Conservation (phyloP, 495 filamentous ascomycete species). For the Penicillium argentinense region DNA sequence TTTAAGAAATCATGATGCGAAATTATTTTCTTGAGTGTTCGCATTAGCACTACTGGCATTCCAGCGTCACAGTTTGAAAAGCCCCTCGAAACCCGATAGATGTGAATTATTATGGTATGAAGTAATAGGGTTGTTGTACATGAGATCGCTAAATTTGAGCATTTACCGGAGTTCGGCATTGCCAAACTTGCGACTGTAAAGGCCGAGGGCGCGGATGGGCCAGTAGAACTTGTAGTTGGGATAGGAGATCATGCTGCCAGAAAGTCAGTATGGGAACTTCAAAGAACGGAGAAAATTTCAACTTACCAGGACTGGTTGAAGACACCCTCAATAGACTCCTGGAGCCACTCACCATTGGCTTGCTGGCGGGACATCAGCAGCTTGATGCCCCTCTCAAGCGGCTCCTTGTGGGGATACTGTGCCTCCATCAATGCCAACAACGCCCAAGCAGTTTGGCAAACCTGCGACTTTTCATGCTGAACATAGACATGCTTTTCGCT, state of each 20-base stretch:
- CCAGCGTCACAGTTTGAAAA: no score
- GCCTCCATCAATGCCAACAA: constrained; percentile 83
- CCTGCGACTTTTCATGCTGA: constrained; percentile 68
- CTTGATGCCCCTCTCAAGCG: constrained; percentile 71
- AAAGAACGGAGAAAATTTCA: constrained; percentile 35
- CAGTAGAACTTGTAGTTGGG: constrained; percentile 99
- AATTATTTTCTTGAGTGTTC: no score
- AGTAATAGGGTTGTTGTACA: constrained; percentile 11
- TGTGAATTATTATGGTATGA: no score
- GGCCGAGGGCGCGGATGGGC: constrained; percentile 87
- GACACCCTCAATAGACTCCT: constrained; percentile 94
- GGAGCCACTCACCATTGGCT: constrained; percentile 87
- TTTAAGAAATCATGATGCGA: no score
- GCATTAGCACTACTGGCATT: no score
- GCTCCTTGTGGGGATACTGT: constrained; percentile 71
- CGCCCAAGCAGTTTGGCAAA: constrained; percentile 93
- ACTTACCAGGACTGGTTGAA: constrained; percentile 96
- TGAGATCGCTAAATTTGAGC: background rate
- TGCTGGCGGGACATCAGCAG: constrained; percentile 85
- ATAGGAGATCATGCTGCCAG: constrained; percentile 88
- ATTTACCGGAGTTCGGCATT: constrained; percentile 50
- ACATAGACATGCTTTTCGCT: constrained; percentile 61
- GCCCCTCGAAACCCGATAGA: no score
- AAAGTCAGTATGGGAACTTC: constrained; percentile 57
- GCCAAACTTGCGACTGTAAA: constrained; percentile 78